Conservation (phyloP, 768 basidiomycete genomes). For the Macrolepiota dolichaula region DNA sequence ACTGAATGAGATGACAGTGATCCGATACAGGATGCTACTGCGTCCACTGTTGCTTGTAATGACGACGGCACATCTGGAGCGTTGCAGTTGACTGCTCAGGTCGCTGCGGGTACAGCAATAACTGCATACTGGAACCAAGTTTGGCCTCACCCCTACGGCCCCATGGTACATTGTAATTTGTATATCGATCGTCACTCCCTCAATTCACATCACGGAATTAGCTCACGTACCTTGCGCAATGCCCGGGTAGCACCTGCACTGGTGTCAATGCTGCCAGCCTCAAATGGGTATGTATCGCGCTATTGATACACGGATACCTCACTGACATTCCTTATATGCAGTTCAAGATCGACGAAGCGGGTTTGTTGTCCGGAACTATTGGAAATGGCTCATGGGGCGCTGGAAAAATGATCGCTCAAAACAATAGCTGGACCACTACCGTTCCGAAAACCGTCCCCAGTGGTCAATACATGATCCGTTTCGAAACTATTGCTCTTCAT, state of each 20-base stretch:
- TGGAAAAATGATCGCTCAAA: conserved; percentile 42
- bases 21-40: conserved; percentile 36
- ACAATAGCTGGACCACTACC: conserved; percentile 43
- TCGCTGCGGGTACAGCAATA: conserved; percentile 38
- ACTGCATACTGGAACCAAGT: conserved; percentile 43
- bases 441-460: conserved; percentile 41
- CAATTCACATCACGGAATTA: conserved; percentile 13
- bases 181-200: background rate
- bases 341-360: conserved; percentile 48
- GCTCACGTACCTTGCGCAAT: conserved; percentile 45
- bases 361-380: conserved; percentile 42
- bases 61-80: conserved; percentile 39
- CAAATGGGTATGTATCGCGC: conserved; percentile 34
- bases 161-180: conserved; percentile 29
- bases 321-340: conserved; percentile 7
- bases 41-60: conserved; percentile 40
- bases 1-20: conserved; percentile 24
- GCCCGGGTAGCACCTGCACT: conserved; percentile 39
- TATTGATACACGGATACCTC: background rate
- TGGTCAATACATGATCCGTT: conserved; percentile 45
- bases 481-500: conserved; percentile 47
- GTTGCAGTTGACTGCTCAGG: conserved; percentile 37
- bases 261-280: conserved; percentile 33
- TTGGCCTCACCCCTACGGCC: conserved; percentile 43
- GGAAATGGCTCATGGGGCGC: conserved; percentile 36